These are phyloP conservation scores for Aspergillus saccharolyticus DNA, from an alignment of 495 filamentous ascomycete genomes.

Conservation along the genomic window DNA sequence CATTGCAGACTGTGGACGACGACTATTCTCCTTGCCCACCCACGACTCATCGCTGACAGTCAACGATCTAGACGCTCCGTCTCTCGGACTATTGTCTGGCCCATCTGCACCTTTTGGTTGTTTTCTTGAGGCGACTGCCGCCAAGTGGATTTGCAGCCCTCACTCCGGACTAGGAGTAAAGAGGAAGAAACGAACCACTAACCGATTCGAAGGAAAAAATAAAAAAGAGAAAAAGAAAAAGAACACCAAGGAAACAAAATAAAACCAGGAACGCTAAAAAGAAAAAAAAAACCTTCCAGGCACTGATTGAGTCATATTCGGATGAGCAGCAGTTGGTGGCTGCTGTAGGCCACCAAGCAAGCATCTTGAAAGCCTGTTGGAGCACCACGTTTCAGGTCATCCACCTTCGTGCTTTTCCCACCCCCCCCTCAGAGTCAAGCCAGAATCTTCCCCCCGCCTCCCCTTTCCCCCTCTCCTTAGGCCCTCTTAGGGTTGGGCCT, in stretches of 20 bases:
- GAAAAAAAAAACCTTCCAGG: conserved; percentile 15
- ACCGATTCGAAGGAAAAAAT: conserved; percentile 6
- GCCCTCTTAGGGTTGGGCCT: conserved; percentile 17
- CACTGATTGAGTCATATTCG: conserved; percentile 21
- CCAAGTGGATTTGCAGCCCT: conserved; percentile 9
- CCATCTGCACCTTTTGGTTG: conserved; percentile 18
- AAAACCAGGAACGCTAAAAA: conserved; percentile 13
- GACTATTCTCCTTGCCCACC: conserved; percentile 13
- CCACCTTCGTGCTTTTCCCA: conserved; percentile 18
- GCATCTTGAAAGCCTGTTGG: conserved; percentile 22
- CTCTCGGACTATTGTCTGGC: conserved; percentile 14
- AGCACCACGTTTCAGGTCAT: conserved; percentile 33
- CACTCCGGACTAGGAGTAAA: conserved; percentile 7
- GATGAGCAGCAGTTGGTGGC: conserved; percentile 21
- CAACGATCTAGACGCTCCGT: conserved; percentile 25
- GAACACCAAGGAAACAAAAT: conserved; percentile 15
- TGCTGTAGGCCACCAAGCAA: conserved; percentile 22
- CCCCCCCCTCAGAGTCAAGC: conserved; percentile 9
- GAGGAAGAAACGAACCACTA: conserved; percentile 8
- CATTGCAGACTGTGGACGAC: conserved; percentile 22
- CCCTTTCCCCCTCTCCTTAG: too few species aligned
- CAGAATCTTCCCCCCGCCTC: conserved; percentile 12
- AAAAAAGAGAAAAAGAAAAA: conserved; percentile 14
- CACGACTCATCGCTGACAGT: conserved; percentile 25
- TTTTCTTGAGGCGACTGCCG: conserved; percentile 9